A percentile compares a stretch with the other conserved stretches of the same genome.
phyloP scores from a whole-genome alignment of 495 filamentous ascomycete species.

The Penicillium dipodomyicola region DNA sequence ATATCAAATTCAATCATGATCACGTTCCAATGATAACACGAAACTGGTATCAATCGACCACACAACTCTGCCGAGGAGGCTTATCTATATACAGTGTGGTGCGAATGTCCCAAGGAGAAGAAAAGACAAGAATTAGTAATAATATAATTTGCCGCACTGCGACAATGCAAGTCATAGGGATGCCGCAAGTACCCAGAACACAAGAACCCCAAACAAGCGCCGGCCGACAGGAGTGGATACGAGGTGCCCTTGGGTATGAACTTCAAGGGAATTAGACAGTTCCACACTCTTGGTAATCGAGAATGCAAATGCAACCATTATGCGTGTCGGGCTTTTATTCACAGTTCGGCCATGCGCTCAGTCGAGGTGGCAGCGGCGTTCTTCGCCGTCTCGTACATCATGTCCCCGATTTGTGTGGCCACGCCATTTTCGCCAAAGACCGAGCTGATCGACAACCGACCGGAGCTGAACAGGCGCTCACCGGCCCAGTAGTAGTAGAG shows the following conservation, averaged over 20 bases:
- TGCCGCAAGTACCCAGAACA: constrained; percentile 7
- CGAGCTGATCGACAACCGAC: constrained; percentile 35
- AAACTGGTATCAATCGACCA: neutral
- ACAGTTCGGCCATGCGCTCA: constrained; percentile 40
- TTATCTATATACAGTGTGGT: constrained; percentile 5
- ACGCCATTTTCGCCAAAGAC: constrained; percentile 33
- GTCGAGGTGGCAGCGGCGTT: constrained; percentile 37
- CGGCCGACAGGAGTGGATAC: constrained; percentile 17
- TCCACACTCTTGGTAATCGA: neutral
- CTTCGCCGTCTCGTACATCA: constrained; percentile 47
- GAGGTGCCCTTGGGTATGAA: constrained; percentile 9
- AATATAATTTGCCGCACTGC: constrained; percentile 8
- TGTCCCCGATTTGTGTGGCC: constrained; percentile 35
- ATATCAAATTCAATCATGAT: constrained; percentile 15
- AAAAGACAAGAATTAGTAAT: constrained; percentile 11
- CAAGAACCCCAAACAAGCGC: constrained; percentile 29
- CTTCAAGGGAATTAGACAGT: neutral
- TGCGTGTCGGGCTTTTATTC: constrained; percentile 12
- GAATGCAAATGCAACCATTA: constrained; percentile 9
- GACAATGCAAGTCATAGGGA: constrained; percentile 15
- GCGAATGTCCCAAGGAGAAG: neutral
- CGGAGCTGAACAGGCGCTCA: constrained; percentile 52
- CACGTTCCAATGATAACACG: constrained; percentile 11
- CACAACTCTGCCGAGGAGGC: neutral
- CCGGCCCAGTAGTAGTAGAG: constrained; percentile 94